phyloP scores from a whole-genome alignment of 2,329 filamentous ascomycete species.

The Alternaria sp. region DNA sequence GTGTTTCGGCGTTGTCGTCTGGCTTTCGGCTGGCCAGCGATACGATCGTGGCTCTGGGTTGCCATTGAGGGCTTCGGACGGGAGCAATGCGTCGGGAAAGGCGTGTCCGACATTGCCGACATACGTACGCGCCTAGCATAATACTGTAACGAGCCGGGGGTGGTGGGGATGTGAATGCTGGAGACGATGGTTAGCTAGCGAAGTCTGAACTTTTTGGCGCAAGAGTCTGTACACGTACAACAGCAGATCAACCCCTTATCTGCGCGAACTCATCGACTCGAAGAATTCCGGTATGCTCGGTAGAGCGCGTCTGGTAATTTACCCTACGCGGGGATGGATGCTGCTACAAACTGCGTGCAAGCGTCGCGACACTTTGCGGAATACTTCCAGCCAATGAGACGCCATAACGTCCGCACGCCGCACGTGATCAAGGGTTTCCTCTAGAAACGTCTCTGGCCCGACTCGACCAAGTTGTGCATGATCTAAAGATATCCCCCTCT shows the following conservation, averaged over 20 bases:
- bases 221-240: neutral
- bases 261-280: neutral
- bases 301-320: neutral
- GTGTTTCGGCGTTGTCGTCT: constrained; percentile 15
- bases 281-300: neutral
- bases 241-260: neutral
- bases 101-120: constrained; percentile 44
- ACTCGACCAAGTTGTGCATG: neutral
- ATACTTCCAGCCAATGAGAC: constrained; percentile 21
- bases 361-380: constrained; percentile 13
- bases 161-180: constrained; percentile 9
- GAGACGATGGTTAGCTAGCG: constrained; percentile 9
- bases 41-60: constrained; percentile 44
- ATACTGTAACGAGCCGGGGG: constrained; percentile 9
- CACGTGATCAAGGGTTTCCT: constrained; percentile 32
- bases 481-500: neutral
- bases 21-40: constrained; percentile 34
- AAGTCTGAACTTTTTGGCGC: constrained; percentile 7
- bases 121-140: constrained; percentile 49
- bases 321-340: neutral
- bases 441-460: constrained; percentile 1
- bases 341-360: constrained; percentile 7
- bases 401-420: constrained; percentile 25
- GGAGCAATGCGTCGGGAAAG: constrained; percentile 27
- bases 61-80: constrained; percentile 38